Conservation (phyloP, 139 green algal species). For the Pleodorina starrii region DNA sequence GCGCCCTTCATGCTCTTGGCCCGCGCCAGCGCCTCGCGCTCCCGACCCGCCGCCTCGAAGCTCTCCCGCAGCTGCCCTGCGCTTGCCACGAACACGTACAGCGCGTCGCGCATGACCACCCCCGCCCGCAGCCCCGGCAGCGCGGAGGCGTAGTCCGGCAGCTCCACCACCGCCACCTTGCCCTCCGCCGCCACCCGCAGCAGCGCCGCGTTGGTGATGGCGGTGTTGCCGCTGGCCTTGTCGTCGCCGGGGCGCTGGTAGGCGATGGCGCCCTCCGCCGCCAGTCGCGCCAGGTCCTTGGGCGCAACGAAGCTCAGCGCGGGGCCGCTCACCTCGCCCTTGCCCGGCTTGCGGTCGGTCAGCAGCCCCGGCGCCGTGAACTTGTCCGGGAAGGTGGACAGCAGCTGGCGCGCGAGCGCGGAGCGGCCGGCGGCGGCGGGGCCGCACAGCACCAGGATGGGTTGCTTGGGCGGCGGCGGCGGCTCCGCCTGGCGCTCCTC, state of each 20-base stretch:
- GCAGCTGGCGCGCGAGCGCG: conserved; percentile 51
- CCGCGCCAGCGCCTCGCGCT: conserved; percentile 1
- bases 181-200: background rate
- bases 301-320: conserved; percentile 49
- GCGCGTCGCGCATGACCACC: conserved; percentile 12
- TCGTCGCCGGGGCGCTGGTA: conserved; percentile 31
- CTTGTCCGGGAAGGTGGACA: conserved; percentile 55
- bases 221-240: conserved; percentile 20
- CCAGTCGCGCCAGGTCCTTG: conserved; percentile 65
- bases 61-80: conserved; percentile 13
- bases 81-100: conserved; percentile 55
- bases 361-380: conserved; percentile 61
- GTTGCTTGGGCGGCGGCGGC: conserved; percentile 50
- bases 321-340: conserved; percentile 50
- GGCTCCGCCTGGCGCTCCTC: conserved; percentile 54
- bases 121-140: conserved; percentile 10
- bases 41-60: background rate
- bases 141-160: conserved; percentile 33
- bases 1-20: conserved; percentile 1
- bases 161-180: conserved; percentile 57
- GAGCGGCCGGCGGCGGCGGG: conserved; percentile 53
- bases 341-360: conserved; percentile 70
- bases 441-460: conserved; percentile 59
- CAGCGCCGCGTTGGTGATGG: conserved; percentile 53
- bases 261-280: conserved; percentile 35